phyloP scores from a whole-genome alignment of 2,329 filamentous ascomycete species.

The Triangularia setosa region DNA sequence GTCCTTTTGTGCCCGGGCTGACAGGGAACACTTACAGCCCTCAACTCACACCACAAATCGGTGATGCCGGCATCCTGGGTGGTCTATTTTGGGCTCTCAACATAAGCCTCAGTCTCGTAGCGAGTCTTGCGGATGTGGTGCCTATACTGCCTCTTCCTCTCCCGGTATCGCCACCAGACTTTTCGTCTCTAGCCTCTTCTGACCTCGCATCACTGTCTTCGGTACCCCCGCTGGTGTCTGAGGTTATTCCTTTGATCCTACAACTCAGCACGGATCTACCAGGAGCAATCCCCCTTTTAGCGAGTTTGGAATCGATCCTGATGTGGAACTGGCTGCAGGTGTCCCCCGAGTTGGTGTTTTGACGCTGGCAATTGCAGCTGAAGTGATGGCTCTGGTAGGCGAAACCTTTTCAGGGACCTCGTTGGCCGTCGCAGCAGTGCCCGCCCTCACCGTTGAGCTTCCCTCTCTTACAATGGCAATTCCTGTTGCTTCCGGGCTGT shows the following conservation, averaged over 20 bases:
- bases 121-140: not conserved
- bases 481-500: slow-evolving; percentile 11
- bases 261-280: slow-evolving; percentile 6
- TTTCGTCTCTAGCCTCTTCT: not conserved
- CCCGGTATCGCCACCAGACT: not conserved
- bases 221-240: slow-evolving; percentile 10
- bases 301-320: slow-evolving; percentile 11
- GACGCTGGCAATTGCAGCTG: slow-evolving; percentile 2
- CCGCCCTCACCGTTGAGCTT: slow-evolving; percentile 11
- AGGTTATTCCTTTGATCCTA: slow-evolving; percentile 10
- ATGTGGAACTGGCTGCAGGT: not conserved
- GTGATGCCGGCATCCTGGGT: not conserved
- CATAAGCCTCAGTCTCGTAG: not conserved
- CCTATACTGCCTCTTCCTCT: not conserved
- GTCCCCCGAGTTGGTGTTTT: slow-evolving; percentile 5
- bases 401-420: not conserved
- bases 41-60: not conserved
- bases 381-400: slow-evolving; percentile 3
- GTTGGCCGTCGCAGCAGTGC: not conserved
- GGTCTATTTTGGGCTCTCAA: not conserved
- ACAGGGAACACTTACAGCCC: not conserved
- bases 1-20: not conserved
- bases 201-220: not conserved
- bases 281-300: slow-evolving; percentile 2
- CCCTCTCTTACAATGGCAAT: slow-evolving; percentile 6